A percentile compares a stretch with the other conserved stretches of the same genome.
Conservation (phyloP, 257 asterid genomes). For the Petrea volubilis region DNA sequence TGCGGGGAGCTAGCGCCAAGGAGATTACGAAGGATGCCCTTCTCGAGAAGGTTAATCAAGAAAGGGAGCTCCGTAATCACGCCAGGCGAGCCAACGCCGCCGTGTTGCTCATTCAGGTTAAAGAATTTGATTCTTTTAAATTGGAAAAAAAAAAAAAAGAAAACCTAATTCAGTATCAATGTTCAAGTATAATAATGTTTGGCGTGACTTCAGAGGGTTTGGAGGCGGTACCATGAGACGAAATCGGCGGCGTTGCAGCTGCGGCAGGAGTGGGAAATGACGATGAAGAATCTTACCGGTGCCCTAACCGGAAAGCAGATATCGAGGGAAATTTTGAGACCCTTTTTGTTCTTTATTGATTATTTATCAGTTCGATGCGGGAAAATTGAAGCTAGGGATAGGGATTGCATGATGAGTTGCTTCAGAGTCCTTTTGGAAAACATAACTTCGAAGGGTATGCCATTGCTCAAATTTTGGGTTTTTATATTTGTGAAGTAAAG, state of each 20-base stretch:
- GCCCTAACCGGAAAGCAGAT: constrained; percentile 44
- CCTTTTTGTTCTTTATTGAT: constrained; percentile 72
- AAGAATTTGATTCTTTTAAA: background rate
- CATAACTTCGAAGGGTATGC: constrained; percentile 65
- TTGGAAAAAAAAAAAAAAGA: too few species aligned
- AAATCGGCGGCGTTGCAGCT: constrained; percentile 57
- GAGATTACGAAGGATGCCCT: constrained; percentile 86
- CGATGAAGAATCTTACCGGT: constrained; percentile 45
- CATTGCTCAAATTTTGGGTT: constrained; percentile 2
- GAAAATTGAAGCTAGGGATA: constrained; percentile 56
- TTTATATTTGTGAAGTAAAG: background rate
- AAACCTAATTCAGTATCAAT: constrained; percentile 1
- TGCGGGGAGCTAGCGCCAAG: constrained; percentile 92
- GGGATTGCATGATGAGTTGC: constrained; percentile 68
- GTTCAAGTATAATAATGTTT: constrained; percentile 4
- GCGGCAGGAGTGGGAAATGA: constrained; percentile 68
- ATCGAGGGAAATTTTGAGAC: constrained; percentile 61
- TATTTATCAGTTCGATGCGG: constrained; percentile 49
- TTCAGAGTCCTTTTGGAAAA: constrained; percentile 66
- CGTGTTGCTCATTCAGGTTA: constrained; percentile 71
- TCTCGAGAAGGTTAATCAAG: constrained; percentile 71
- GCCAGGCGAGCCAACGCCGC: constrained; percentile 75
- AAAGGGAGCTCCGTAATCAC: constrained; percentile 76
- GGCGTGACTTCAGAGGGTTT: constrained; percentile 60
- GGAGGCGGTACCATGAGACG: constrained; percentile 68